Evolutionary conservation across 371 early-diverging fungal genomes (phyloP).

Genomic region (Lichtheimia corymbifera): DNA sequence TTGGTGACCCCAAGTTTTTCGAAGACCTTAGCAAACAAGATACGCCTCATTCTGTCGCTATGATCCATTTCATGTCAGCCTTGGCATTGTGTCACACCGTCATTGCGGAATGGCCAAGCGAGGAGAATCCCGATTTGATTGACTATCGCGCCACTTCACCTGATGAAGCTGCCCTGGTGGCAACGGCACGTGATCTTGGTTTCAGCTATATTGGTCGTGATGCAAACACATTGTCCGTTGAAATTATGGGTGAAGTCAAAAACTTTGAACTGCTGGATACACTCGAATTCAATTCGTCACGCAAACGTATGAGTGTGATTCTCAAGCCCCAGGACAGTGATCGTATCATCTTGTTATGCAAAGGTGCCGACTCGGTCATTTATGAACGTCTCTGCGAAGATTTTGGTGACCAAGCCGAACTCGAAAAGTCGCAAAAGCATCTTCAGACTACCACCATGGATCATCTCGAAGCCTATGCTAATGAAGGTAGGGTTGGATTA

Average conservation of each 20-base stretch:
- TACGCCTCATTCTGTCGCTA: slow-evolving; percentile 56
- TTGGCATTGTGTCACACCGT: slow-evolving; percentile 82
- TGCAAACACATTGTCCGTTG: slow-evolving; percentile 59
- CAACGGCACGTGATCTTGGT: slow-evolving; percentile 88
- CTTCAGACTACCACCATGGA: slow-evolving; percentile 27
- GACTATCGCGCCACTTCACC: slow-evolving; percentile 93
- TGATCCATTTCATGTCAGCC: slow-evolving; percentile 73
- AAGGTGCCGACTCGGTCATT: slow-evolving; percentile 97
- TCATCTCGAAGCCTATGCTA: slow-evolving; percentile 47
- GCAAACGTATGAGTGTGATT: slow-evolving; percentile 89
- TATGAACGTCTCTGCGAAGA: slow-evolving; percentile 71
- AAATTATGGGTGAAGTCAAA: slow-evolving; percentile 69
- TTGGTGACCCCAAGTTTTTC: slow-evolving; percentile 46
- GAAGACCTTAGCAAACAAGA: slow-evolving; percentile 36
- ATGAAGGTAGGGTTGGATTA: not conserved
- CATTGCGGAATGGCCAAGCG: slow-evolving; percentile 53
- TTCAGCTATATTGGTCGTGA: slow-evolving; percentile 79
- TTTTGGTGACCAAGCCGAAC: slow-evolving; percentile 42
- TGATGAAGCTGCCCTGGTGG: slow-evolving; percentile 92
- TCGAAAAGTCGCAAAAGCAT: slow-evolving; percentile 41
- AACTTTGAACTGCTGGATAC: slow-evolving; percentile 67
- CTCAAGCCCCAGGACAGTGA: slow-evolving; percentile 65
- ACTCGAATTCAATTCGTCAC: slow-evolving; percentile 80
- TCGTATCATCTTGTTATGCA: slow-evolving; percentile 82
- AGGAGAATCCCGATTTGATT: slow-evolving; percentile 46